phyloP scores from a whole-genome alignment of 805 yeast genomes.

The Lachancea meyersii region DNA sequence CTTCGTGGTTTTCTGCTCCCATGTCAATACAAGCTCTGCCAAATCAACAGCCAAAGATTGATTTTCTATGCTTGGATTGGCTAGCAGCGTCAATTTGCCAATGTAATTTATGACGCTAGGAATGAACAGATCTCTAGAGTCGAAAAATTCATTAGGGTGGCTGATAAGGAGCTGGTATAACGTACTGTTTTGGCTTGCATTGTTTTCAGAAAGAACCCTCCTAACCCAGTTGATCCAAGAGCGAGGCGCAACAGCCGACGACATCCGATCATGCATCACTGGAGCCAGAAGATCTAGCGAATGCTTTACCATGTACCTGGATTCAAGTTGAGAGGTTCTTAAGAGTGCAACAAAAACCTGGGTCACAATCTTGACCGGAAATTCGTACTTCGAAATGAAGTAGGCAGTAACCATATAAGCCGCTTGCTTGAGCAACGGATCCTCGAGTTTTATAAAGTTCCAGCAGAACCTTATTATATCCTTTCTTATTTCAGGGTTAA shows the following conservation, averaged over 20 bases:
- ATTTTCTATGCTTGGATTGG: slow-evolving; percentile 72
- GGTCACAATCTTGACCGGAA: slow-evolving; percentile 80
- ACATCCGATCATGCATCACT: slow-evolving; percentile 64
- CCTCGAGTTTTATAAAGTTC: slow-evolving; percentile 88
- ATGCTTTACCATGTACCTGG: slow-evolving; percentile 74
- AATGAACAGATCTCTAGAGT: slow-evolving; percentile 82
- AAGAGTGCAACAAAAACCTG: slow-evolving; percentile 88
- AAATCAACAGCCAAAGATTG: slow-evolving; percentile 83
- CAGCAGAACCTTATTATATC: slow-evolving; percentile 91
- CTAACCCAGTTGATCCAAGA: slow-evolving; percentile 95
- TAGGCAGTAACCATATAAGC: slow-evolving; percentile 85
- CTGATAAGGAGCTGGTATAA: slow-evolving; percentile 85
- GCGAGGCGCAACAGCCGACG: slow-evolving; percentile 41
- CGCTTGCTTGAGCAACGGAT: slow-evolving; percentile 80
- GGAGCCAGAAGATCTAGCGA: slow-evolving; percentile 88
- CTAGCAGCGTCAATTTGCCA: slow-evolving; percentile 78
- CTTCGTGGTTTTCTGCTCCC: slow-evolving; percentile 60
- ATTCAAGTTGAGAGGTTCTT: slow-evolving; percentile 79
- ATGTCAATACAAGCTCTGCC: slow-evolving; percentile 74
- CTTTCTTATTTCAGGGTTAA: slow-evolving; percentile 57
- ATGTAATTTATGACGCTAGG: slow-evolving; percentile 85
- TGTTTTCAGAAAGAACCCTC: slow-evolving; percentile 83
- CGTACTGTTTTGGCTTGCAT: slow-evolving; percentile 76
- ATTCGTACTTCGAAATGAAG: slow-evolving; percentile 81
- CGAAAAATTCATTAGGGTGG: slow-evolving; percentile 77